Percentiles rank a stretch among this genome's conserved stretches.
These are phyloP conservation scores for Metschnikowia cubensis DNA, from an alignment of 805 yeast species.

Conservation along the genomic window DNA sequence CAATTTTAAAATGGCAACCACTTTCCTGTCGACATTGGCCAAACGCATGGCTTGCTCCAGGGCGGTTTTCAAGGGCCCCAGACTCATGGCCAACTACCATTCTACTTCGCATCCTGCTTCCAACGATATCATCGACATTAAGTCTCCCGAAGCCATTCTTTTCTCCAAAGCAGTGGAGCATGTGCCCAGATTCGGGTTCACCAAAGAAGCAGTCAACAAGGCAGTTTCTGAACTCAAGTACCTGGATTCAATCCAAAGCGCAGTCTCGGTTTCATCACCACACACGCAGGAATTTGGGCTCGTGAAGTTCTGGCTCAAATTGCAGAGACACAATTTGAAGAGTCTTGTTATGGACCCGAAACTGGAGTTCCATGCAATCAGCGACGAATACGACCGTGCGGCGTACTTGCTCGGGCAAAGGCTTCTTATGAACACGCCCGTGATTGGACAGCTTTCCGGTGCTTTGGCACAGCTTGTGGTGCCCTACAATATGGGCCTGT, in stretches of 20 bases:
- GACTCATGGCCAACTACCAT: slow-evolving; percentile 24
- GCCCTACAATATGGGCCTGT: slow-evolving; percentile 56
- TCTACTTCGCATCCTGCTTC: slow-evolving; percentile 35
- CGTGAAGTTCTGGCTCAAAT: slow-evolving; percentile 49
- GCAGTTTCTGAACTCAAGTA: slow-evolving; percentile 48
- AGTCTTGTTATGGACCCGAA: slow-evolving; percentile 22
- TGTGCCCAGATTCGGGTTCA: slow-evolving; percentile 54
- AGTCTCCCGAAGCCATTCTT: slow-evolving; percentile 40
- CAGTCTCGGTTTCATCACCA: slow-evolving; percentile 30
- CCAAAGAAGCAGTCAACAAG: slow-evolving; percentile 41
- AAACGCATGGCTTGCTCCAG: background rate
- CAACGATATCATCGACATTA: slow-evolving; percentile 28
- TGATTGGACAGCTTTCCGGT: slow-evolving; percentile 39
- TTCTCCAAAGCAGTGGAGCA: slow-evolving; percentile 32
- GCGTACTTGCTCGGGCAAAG: slow-evolving; percentile 47
- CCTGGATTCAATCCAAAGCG: slow-evolving; percentile 47
- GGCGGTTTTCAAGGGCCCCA: background rate
- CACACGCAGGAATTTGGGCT: slow-evolving; percentile 44
- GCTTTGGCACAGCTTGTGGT: slow-evolving; percentile 60
- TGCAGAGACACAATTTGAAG: slow-evolving; percentile 36
- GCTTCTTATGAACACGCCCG: slow-evolving; percentile 48
- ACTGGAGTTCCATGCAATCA: slow-evolving; percentile 23
- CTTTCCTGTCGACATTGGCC: background rate
- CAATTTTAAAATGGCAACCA: background rate
- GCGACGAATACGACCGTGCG: slow-evolving; percentile 39